phyloP scores from a whole-genome alignment of 2,329 filamentous ascomycete species.

The Colletotrichum siamense region DNA sequence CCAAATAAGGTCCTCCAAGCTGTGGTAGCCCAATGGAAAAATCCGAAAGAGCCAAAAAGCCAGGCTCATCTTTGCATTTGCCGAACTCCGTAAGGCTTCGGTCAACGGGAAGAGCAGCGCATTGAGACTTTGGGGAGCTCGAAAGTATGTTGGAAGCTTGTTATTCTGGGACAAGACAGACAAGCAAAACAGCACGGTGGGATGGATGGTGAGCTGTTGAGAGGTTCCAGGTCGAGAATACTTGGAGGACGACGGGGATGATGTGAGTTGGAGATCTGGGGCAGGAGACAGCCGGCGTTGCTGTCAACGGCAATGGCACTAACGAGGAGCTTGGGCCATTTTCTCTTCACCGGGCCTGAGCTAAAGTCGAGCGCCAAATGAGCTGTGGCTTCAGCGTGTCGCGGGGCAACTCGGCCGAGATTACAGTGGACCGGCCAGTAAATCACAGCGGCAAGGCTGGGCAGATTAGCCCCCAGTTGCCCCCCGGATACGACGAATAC shows the following conservation, averaged over 20 bases:
- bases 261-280: background rate
- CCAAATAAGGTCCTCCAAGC: background rate
- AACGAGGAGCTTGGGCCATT: background rate
- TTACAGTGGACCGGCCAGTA: conserved; percentile 8
- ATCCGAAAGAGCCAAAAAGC: background rate
- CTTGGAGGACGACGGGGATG: background rate
- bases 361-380: background rate
- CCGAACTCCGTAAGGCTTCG: background rate
- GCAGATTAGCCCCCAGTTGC: background rate
- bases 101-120: background rate
- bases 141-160: conserved; percentile 1
- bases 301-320: background rate
- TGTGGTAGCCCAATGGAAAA: background rate
- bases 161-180: background rate
- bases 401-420: conserved; percentile 15
- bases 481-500: background rate
- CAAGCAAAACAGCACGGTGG: background rate
- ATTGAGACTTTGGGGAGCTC: conserved; percentile 2
- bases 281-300: background rate
- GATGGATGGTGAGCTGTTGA: background rate
- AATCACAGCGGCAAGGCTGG: background rate
- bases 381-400: background rate
- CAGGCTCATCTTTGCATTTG: background rate
- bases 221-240: background rate
- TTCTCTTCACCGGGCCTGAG: background rate